A percentile compares a stretch with the other conserved stretches of the same genome.
Evolutionary conservation across 2,329 filamentous ascomycete genomes (phyloP).

Genomic region (Polytolypa hystricis): DNA sequence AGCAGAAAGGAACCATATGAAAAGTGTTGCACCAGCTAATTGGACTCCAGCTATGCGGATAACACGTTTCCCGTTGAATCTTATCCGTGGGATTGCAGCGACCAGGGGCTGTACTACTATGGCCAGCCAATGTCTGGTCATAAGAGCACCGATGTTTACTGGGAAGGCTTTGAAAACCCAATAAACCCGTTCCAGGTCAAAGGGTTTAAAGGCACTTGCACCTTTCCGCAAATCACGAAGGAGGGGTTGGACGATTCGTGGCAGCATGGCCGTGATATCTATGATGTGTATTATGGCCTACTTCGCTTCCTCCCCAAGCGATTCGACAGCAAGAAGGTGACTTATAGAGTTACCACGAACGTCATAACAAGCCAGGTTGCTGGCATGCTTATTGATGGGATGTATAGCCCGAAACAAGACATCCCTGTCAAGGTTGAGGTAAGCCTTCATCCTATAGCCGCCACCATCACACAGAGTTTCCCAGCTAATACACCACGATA

Average conservation of each 20-base stretch:
- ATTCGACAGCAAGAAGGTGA: conserved; percentile 37
- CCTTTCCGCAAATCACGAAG: conserved; percentile 70
- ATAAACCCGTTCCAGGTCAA: conserved; percentile 55
- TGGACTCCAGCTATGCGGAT: conserved; percentile 43
- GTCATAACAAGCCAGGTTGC: conserved; percentile 73
- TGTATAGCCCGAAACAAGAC: conserved; percentile 41
- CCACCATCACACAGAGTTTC: conserved; percentile 18
- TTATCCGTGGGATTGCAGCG: conserved; percentile 61
- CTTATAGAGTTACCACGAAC: conserved; percentile 69
- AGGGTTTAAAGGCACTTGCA: conserved; percentile 63
- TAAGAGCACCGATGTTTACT: conserved; percentile 50
- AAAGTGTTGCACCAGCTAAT: no score
- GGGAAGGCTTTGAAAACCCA: conserved; percentile 50
- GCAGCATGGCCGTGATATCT: conserved; percentile 66
- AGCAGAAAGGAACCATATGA: no score
- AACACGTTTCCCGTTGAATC: conserved; percentile 67
- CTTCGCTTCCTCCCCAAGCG: conserved; percentile 54
- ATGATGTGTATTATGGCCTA: conserved; percentile 61
- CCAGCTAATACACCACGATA: conserved; percentile 32
- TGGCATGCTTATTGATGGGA: conserved; percentile 60
- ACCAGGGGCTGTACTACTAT: conserved; percentile 60
- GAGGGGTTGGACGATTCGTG: conserved; percentile 62
- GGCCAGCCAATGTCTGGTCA: conserved; percentile 40
- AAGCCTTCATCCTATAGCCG: conserved; percentile 2
- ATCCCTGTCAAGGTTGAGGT: conserved; percentile 42